phyloP scores from a whole-genome alignment of 306 rosid species.

The Cicer bijugum region DNA sequence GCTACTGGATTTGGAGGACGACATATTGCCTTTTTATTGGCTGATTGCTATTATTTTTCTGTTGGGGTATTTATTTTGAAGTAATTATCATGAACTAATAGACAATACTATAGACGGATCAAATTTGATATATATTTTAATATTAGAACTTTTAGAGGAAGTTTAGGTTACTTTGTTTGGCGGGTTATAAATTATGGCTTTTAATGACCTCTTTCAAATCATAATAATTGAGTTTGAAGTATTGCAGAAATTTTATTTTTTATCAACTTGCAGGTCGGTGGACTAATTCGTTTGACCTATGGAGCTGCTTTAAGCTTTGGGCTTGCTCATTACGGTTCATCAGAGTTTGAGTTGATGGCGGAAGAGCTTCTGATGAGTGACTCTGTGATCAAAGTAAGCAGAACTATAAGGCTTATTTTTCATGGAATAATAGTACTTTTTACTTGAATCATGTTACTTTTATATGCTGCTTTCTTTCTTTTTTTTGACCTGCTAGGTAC shows the following conservation, averaged over 20 bases:
- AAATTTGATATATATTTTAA: slow-evolving; percentile 28
- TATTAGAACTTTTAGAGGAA: slow-evolving; percentile 35
- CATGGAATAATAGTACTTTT: background rate
- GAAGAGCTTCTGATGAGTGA: slow-evolving; percentile 99
- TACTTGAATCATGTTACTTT: slow-evolving; percentile 21
- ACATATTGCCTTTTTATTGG: slow-evolving; percentile 21
- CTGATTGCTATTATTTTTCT: background rate
- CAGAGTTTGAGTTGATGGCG: slow-evolving; percentile 96
- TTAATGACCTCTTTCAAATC: background rate
- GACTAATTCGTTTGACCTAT: slow-evolving; percentile 74
- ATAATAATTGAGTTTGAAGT: slow-evolving; percentile 31
- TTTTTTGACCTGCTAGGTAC: slow-evolving; percentile 21
- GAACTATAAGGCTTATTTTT: slow-evolving; percentile 26
- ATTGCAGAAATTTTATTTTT: slow-evolving; percentile 37
- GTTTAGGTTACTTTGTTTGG: slow-evolving; percentile 34
- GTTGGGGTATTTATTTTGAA: slow-evolving; percentile 11
- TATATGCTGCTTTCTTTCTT: slow-evolving; percentile 14
- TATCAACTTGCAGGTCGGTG: slow-evolving; percentile 71
- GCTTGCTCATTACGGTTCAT: slow-evolving; percentile 84
- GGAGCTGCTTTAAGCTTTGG: slow-evolving; percentile 87
- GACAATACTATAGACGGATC: slow-evolving; percentile 30
- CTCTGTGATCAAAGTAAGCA: slow-evolving; percentile 81
- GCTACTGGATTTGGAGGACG: slow-evolving; percentile 24
- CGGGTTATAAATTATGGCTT: slow-evolving; percentile 27
- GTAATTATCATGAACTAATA: slow-evolving; percentile 29